Conservation (phyloP, 208 protist species). For the Acanthamoeba sp. region DNA sequence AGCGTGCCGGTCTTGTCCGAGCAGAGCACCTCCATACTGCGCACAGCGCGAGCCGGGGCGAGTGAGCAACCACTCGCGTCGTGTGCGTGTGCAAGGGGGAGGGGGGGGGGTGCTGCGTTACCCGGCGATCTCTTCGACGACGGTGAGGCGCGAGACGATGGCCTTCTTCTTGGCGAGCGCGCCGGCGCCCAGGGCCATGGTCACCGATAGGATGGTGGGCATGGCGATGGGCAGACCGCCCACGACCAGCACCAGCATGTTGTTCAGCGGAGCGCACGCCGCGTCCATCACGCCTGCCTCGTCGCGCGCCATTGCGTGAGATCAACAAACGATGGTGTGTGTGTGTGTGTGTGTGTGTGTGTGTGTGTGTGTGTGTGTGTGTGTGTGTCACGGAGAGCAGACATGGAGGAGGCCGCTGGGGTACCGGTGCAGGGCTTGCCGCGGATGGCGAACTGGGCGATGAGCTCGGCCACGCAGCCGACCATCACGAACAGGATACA, state of each 20-base stretch:
- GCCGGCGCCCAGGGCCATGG: slow-evolving; percentile 93
- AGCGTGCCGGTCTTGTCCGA: slow-evolving; percentile 97
- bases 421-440: slow-evolving; percentile 77
- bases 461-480: slow-evolving; percentile 82
- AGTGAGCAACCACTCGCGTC: slow-evolving; percentile 80
- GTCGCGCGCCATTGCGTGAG: neutral
- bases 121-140: slow-evolving; percentile 90
- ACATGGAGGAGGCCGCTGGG: neutral
- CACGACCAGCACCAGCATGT: slow-evolving; percentile 87
- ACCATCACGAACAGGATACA: slow-evolving; percentile 85
- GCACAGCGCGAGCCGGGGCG: slow-evolving; percentile 83
- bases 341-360: too few species aligned
- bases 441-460: slow-evolving; percentile 82
- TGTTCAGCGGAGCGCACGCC: slow-evolving; percentile 81
- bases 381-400: too few species aligned
- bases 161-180: slow-evolving; percentile 95
- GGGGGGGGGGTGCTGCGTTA: too few species aligned
- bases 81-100: neutral
- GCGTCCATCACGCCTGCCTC: slow-evolving; percentile 66
- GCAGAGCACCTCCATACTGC: slow-evolving; percentile 93
- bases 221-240: slow-evolving; percentile 90
- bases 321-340: too few species aligned
- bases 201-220: slow-evolving; percentile 94
- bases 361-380: too few species aligned
- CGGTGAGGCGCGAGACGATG: slow-evolving; percentile 95